phyloP scores from a whole-genome alignment of 2,329 filamentous ascomycete genomes.

The Rhytidhysteron rufulum region DNA sequence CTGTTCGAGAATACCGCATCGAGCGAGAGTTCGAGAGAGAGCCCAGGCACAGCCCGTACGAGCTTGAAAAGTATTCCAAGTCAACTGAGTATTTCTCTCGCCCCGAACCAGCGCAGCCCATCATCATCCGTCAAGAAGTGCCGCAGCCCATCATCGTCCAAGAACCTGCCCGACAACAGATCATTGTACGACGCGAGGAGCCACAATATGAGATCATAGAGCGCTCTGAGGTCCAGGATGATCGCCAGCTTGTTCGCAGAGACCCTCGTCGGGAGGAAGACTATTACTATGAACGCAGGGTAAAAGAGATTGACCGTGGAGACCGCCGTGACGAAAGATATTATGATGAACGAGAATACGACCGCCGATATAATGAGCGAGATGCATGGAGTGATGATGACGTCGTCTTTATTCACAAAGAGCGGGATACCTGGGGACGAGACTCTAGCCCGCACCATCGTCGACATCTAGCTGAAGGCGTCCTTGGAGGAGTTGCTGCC shows the following conservation, averaged over 20 bases:
- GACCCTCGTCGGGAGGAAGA: conserved; percentile 52
- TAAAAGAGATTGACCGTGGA: conserved; percentile 52
- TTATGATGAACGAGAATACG: conserved; percentile 34
- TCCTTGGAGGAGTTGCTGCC: conserved; percentile 57
- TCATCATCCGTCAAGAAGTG: conserved; percentile 50
- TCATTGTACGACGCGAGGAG: conserved; percentile 50
- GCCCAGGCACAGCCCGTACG: conserved; percentile 36
- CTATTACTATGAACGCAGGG: conserved; percentile 58
- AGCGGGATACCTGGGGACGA: conserved; percentile 42
- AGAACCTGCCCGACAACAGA: conserved; percentile 46
- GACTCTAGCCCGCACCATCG: conserved; percentile 46
- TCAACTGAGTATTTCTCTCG: conserved; percentile 51
- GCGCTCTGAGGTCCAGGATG: conserved; percentile 51
- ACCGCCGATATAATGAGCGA: conserved; percentile 34
- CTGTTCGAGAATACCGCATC: conserved; percentile 27
- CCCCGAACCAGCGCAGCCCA: conserved; percentile 40
- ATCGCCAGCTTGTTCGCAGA: conserved; percentile 43
- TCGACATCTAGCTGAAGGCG: conserved; percentile 60
- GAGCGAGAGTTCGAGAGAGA: conserved; percentile 45
- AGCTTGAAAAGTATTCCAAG: conserved; percentile 50
- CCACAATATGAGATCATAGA: conserved; percentile 59
- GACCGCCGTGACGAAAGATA: conserved; percentile 36
- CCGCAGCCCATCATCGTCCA: conserved; percentile 54
- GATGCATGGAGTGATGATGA: conserved; percentile 59
- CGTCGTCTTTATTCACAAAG: conserved; percentile 56